Evolutionary conservation across 345 rosid species (phyloP).

Genomic region (Salix exigua): DNA sequence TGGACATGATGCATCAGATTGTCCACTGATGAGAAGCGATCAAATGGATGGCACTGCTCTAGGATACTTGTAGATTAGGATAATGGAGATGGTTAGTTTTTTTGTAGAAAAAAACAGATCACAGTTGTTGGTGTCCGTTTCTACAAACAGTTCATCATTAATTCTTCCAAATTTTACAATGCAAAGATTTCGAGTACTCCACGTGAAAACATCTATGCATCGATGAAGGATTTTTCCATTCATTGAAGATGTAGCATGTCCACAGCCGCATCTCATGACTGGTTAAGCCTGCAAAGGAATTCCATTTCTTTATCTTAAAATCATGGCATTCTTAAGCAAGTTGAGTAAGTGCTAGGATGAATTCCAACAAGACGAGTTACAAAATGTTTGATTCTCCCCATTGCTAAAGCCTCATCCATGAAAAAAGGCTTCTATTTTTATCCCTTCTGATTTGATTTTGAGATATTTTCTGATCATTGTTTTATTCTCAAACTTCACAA

Average conservation of each 20-base stretch:
- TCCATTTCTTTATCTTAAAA: not conserved
- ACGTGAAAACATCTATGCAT: not conserved
- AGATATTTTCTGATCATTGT: not conserved
- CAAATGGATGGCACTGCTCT: constrained; percentile 25
- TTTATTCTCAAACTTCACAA: not conserved
- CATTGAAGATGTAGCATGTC: not conserved
- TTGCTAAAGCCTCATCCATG: not conserved
- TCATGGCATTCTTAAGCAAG: not conserved
- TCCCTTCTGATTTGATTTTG: too few species aligned
- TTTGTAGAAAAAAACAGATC: not conserved
- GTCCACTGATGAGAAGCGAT: constrained; percentile 39
- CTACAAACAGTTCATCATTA: not conserved
- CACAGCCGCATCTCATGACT: not conserved
- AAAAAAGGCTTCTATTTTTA: too few species aligned
- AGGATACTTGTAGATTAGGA: constrained; percentile 24
- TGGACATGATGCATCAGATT: constrained; percentile 46
- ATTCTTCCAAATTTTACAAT: not conserved
- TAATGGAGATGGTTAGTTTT: not conserved
- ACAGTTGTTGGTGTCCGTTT: not conserved
- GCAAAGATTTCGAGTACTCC: not conserved
- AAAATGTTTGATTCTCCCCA: not conserved
- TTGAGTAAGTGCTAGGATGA: not conserved
- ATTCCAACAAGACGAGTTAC: not conserved
- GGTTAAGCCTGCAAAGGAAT: not conserved
- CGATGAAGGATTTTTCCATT: not conserved